Evolutionary conservation across 192 early-diverging fungal species (phyloP), one percentile per base, ranked within the genome.

Genomic region (Entomortierella chlamydospora): DNA sequence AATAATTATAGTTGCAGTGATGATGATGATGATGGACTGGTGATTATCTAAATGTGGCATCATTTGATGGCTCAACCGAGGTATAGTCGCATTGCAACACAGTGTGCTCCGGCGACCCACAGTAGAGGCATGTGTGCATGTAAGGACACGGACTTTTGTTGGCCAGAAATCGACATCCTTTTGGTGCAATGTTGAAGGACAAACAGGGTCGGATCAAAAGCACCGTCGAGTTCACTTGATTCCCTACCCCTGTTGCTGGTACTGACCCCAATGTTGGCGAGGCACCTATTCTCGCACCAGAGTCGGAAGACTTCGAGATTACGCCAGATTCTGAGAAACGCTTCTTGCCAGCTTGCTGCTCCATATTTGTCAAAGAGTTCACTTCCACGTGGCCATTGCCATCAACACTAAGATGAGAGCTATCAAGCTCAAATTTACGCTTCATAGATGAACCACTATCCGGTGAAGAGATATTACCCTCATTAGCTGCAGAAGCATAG

Each of bases 131-230:
- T 12, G 61, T 64, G 18, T 79, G 76, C 42, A 70, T 65, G 57
- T 70, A 79, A 18, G 76, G 76, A 31, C 76, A 79, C 6, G 61
- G 62, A 12, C 62, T 65, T n/a, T 79, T 70, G 63, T 65, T 79
- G 20, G 63, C 68, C 58, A 57, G n/a, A 50, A 79, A 79, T 9
- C 76, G 76, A 33, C 76, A 79, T 9, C 76, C 76, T n/a, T 50
- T 79, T 2, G 76, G 76, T n/a, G 76, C 76, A 57, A 79, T 79
- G 68, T 79, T 79, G 26, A 53, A 79, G 22, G 76, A 79, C 20
- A 79, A 50, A 29, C 76, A 79, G 2, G 76, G 76, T 50, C 76
- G 43, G 49, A 65, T 70, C 43, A 78, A 28, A 43, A 78, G 61
- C 17, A 76, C 47, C 0, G 63, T 51, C 11, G 50, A 29, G 13